A percentile compares a stretch with the other conserved stretches of the same genome.
Conservation (phyloP, 2,329 filamentous ascomycete species). For the Colletotrichum plurivorum region DNA sequence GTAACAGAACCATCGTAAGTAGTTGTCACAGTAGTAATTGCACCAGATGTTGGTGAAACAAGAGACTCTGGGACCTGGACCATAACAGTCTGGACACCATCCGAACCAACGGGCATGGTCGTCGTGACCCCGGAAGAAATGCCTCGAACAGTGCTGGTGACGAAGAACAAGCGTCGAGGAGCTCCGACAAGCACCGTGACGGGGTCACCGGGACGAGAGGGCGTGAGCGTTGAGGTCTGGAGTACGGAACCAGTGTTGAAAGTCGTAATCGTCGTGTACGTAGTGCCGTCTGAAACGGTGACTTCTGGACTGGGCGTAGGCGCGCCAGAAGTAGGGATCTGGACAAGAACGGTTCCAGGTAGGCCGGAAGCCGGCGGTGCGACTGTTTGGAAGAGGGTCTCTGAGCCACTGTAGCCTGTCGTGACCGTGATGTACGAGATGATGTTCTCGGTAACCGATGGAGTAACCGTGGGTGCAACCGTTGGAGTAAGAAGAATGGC, state of each 20-base stretch:
- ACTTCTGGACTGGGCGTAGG: background rate
- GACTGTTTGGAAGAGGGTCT: constrained; percentile 16
- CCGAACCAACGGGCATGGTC: constrained; percentile 20
- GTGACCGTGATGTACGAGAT: constrained; percentile 34
- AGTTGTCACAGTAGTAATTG: constrained; percentile 21
- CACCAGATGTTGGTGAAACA: background rate
- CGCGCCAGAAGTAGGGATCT: constrained; percentile 19
- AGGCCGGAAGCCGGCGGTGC: constrained; percentile 31
- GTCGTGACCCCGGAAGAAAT: constrained; percentile 3
- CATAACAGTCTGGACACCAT: constrained; percentile 26
- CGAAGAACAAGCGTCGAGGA: background rate
- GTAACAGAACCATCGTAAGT: constrained; percentile 22
- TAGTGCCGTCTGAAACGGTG: background rate
- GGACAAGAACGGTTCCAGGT: constrained; percentile 26
- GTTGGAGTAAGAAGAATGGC: constrained; percentile 17
- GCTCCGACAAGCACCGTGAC: constrained; percentile 20
- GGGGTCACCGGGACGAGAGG: background rate
- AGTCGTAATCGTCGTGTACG: constrained; percentile 9
- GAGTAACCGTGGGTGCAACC: background rate
- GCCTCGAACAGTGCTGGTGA: constrained; percentile 4
- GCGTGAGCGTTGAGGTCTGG: constrained; percentile 5
- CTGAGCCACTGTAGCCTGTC: constrained; percentile 18
- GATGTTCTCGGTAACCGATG: constrained; percentile 21
- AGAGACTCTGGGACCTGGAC: constrained; percentile 1
- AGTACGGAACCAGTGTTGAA: constrained; percentile 6